A percentile compares a stretch with the other conserved stretches of the same genome.
These are phyloP conservation scores for Solanum chaucha DNA, from an alignment of 257 asterid genomes.

Conservation along the genomic window DNA sequence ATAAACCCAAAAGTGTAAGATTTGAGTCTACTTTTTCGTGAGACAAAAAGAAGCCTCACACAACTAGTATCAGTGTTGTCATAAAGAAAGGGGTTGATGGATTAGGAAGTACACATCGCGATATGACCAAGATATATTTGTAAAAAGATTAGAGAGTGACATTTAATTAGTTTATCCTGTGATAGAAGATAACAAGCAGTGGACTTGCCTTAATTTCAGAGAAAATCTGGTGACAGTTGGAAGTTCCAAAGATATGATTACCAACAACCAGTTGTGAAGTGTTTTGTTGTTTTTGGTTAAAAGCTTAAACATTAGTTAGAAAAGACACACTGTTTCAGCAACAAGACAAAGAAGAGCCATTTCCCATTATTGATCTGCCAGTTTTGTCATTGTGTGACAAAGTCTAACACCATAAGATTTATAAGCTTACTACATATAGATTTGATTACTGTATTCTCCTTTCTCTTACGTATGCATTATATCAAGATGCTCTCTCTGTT, in stretches of 20 bases:
- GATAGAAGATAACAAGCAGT: not conserved
- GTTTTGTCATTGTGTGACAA: not conserved
- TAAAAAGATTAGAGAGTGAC: not conserved
- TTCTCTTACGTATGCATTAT: not conserved
- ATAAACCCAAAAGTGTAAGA: not conserved
- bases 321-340: not conserved
- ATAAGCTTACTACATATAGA: not conserved
- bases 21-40: not conserved
- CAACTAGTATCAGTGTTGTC: not conserved
- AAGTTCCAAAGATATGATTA: not conserved
- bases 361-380: not conserved
- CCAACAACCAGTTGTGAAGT: not conserved
- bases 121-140: not conserved
- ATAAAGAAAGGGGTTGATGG: not conserved
- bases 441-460: not conserved
- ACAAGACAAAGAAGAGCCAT: not conserved
- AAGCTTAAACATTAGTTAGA: not conserved
- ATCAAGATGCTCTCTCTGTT: not conserved
- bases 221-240: constrained; percentile 1
- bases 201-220: not conserved
- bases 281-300: not conserved
- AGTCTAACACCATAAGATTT: not conserved
- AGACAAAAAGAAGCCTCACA: not conserved
- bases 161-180: not conserved
- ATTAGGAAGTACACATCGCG: not conserved